Conservation (phyloP, 495 filamentous ascomycete genomes). For the Astrothelium macrocarpum region DNA sequence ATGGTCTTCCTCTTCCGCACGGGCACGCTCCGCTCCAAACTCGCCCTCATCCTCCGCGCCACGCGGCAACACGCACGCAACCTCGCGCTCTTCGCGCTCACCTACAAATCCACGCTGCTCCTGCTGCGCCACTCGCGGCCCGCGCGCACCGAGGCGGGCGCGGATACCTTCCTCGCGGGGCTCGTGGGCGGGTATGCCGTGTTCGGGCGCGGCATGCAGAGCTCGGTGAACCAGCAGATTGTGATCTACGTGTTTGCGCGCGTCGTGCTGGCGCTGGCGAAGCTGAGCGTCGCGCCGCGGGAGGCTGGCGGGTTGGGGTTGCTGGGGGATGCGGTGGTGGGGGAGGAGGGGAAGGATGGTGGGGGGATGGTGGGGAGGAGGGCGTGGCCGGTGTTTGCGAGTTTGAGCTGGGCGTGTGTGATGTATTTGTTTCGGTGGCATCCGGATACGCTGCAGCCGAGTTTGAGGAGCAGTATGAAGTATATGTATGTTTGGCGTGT, state of each 20-base stretch:
- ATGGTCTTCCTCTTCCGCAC: constrained; percentile 94
- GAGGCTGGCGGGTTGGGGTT: not conserved
- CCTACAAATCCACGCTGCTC: constrained; percentile 78
- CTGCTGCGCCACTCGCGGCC: constrained; percentile 54
- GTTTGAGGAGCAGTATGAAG: constrained; percentile 90
- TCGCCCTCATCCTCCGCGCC: constrained; percentile 66
- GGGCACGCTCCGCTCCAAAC: constrained; percentile 77
- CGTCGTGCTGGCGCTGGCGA: constrained; percentile 73
- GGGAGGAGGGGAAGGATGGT: not conserved
- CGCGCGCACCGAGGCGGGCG: constrained; percentile 50
- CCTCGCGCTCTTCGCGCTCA: constrained; percentile 72
- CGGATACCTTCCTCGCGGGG: constrained; percentile 71
- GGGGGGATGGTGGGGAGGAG: not conserved
- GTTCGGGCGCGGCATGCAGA: constrained; percentile 73
- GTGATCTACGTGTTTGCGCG: constrained; percentile 96
- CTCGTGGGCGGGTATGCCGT: constrained; percentile 78
- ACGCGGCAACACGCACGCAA: constrained; percentile 88
- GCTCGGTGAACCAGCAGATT: constrained; percentile 90
- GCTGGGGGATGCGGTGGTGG: not conserved
- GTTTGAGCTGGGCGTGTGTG: constrained; percentile 76
- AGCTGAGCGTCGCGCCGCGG: constrained; percentile 37
- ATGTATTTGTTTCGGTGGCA: constrained; percentile 95
- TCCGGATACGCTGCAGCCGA: constrained; percentile 78
- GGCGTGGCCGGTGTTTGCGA: constrained; percentile 79
- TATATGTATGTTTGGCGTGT: constrained; percentile 66